Percentiles rank a stretch among this genome's conserved stretches.
These are phyloP conservation scores for Exophiala lecanii-corni DNA, from an alignment of 2,329 filamentous ascomycete genomes.

Conservation along the genomic window DNA sequence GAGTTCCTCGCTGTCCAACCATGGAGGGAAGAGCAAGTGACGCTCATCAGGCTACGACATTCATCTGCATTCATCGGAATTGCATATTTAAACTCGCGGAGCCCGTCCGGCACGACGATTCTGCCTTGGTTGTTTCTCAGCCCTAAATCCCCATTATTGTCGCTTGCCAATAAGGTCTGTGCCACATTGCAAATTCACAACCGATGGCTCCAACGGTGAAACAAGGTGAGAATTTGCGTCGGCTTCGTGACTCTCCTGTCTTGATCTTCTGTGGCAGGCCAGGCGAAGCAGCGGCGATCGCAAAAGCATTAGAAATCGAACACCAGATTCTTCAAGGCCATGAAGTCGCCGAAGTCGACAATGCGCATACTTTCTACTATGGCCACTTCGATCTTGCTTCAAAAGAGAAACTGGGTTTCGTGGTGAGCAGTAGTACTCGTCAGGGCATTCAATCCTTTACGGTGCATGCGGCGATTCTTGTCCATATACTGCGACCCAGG, in stretches of 20 bases:
- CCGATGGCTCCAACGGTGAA: conserved; percentile 3
- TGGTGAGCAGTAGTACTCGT: neutral
- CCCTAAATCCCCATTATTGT: no score
- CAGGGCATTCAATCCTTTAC: neutral
- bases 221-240: neutral
- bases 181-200: no score
- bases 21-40: no score
- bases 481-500: neutral
- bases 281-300: neutral
- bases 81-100: no score
- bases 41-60: no score
- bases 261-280: neutral
- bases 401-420: neutral
- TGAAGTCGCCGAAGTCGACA: neutral
- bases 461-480: neutral
- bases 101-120: no score
- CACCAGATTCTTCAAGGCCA: neutral
- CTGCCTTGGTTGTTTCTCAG: no score
- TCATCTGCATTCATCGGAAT: no score
- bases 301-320: neutral
- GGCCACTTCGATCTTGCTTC: neutral
- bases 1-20: no score
- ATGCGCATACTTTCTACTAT: neutral
- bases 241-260: neutral
- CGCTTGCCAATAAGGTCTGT: no score